These are phyloP conservation scores for Fusarium sp. DNA, from an alignment of 2,329 filamentous ascomycete species.

Conservation along the genomic window DNA sequence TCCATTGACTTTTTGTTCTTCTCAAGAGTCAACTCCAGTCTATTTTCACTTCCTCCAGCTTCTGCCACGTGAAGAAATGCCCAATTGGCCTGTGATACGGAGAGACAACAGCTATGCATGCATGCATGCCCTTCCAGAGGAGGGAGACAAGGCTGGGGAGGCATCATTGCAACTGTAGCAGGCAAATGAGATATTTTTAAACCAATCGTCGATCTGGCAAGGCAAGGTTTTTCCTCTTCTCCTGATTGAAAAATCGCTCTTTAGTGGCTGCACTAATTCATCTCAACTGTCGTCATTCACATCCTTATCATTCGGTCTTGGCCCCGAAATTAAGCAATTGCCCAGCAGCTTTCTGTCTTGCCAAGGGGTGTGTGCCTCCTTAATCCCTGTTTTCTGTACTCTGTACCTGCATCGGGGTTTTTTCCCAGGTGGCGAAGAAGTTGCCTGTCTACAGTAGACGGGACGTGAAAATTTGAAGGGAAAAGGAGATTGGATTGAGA, in stretches of 20 bases:
- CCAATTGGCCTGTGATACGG: neutral
- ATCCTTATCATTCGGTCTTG: constrained; percentile 6
- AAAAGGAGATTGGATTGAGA: neutral
- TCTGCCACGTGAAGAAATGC: neutral
- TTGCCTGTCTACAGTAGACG: neutral
- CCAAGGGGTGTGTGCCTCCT: constrained; percentile 1
- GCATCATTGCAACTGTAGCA: neutral
- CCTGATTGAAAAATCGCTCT: neutral
- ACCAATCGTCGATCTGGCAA: constrained; percentile 15
- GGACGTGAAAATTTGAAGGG: neutral
- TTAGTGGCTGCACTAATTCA: constrained; percentile 8
- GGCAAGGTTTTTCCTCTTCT: neutral
- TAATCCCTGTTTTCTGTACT: neutral
- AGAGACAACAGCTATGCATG: neutral
- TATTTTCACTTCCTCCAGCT: neutral
- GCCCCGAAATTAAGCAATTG: constrained; percentile 25
- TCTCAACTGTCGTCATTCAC: neutral
- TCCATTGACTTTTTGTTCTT: neutral
- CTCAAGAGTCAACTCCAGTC: neutral
- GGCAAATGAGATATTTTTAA: constrained; percentile 16
- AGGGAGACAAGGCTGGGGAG: neutral
- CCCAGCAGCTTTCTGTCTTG: constrained; percentile 14
- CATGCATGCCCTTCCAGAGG: neutral
- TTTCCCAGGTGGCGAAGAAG: neutral
- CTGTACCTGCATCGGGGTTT: constrained; percentile 18